These are phyloP conservation scores for Rhododendron simsii DNA, from an alignment of 148 eudicot species.

Conservation along the genomic window DNA sequence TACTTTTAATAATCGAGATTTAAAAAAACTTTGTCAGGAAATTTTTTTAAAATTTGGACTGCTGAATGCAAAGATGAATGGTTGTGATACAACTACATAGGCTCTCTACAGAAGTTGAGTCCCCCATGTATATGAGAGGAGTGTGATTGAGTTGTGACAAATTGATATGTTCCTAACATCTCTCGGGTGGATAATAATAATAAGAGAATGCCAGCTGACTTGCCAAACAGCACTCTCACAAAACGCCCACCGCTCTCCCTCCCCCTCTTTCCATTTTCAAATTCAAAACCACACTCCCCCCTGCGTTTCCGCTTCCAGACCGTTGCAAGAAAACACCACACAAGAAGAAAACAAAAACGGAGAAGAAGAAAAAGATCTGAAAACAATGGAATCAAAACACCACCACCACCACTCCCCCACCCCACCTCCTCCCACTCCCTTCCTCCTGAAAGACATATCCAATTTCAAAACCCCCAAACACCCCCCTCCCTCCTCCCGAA, in stretches of 20 bases:
- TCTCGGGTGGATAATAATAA: too few species aligned
- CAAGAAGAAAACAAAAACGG: background rate
- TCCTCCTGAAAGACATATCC: constrained; percentile 68
- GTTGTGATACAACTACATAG: too few species aligned
- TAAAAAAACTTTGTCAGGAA: too few species aligned
- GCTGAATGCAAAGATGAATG: too few species aligned
- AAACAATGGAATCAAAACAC: constrained; percentile 21
- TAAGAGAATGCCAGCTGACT: background rate
- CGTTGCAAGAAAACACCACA: background rate
- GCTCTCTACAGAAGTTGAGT: too few species aligned
- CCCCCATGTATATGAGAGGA: too few species aligned
- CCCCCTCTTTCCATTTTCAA: background rate
- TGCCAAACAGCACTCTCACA: background rate
- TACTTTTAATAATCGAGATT: too few species aligned
- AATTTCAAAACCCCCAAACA: constrained; percentile 71
- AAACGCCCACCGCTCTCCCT: background rate
- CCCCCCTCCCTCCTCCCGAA: constrained; percentile 15
- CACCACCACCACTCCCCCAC: constrained; percentile 18
- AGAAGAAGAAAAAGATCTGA: background rate
- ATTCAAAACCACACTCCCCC: constrained; percentile 4
- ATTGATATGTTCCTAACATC: too few species aligned
- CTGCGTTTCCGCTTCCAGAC: constrained; percentile 1
- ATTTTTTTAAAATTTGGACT: too few species aligned
- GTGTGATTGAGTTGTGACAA: too few species aligned
- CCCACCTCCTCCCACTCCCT: constrained; percentile 34